A percentile compares a stretch with the other conserved stretches of the same genome.
These are phyloP conservation scores for Dendrobium nobile DNA, from an alignment of 106 monocot species.

Conservation along the genomic window DNA sequence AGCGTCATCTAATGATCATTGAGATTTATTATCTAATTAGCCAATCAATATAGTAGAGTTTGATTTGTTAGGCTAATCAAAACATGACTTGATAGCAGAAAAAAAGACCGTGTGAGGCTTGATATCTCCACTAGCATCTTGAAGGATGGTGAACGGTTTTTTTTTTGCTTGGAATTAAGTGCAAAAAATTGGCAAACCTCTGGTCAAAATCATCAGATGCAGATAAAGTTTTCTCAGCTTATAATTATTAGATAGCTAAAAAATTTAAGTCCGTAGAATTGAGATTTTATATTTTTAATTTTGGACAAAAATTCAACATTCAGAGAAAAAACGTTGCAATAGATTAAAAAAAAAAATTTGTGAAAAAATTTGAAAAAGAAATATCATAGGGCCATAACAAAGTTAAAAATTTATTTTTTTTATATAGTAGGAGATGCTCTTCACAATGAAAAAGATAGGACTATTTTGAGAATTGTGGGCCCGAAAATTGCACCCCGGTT, in stretches of 20 bases:
- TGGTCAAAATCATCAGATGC: neutral
- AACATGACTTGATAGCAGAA: too few relatives aligned
- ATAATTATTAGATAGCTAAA: too few relatives aligned
- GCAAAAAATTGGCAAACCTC: neutral
- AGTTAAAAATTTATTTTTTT: neutral
- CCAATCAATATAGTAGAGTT: neutral
- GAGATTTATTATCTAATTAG: neutral
- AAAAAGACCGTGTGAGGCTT: slow-evolving; percentile 23
- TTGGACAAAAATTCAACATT: neutral
- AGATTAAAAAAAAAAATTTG: too few relatives aligned
- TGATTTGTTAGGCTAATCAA: neutral
- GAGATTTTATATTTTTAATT: too few relatives aligned
- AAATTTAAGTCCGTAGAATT: too few relatives aligned
- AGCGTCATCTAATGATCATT: slow-evolving; percentile 22
- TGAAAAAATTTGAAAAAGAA: too few relatives aligned
- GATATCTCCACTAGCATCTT: slow-evolving; percentile 31
- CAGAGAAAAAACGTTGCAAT: too few relatives aligned
- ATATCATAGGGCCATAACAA: too few relatives aligned
- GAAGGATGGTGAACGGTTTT: slow-evolving; percentile 18
- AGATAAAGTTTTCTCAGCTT: too few relatives aligned
- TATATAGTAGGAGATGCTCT: too few relatives aligned
- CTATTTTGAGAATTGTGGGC: too few relatives aligned
- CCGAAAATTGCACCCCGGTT: too few relatives aligned
- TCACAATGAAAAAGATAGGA: neutral
- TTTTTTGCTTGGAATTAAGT: slow-evolving; percentile 25